Evolutionary conservation across 257 asterid species (phyloP).

Genomic region (Echites panduratus): DNA sequence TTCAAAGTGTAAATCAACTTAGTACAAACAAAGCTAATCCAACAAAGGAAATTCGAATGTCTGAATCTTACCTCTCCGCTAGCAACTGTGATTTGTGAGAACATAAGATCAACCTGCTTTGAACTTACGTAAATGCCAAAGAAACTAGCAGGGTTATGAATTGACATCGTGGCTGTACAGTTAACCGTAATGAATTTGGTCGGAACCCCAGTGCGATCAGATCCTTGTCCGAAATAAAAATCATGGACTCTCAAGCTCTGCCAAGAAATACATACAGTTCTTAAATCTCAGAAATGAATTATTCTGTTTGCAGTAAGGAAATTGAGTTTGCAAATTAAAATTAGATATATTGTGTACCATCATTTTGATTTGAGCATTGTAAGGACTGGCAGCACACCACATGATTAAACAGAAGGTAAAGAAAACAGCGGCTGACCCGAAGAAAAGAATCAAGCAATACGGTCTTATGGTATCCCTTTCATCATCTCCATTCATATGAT

Average conservation of each 20-base stretch:
- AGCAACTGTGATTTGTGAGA: slow-evolving; percentile 47
- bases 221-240: slow-evolving; percentile 46
- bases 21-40: background rate
- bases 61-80: slow-evolving; percentile 48
- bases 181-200: slow-evolving; percentile 49
- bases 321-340: background rate
- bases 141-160: slow-evolving; percentile 55
- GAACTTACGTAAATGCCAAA: slow-evolving; percentile 56
- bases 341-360: slow-evolving; percentile 53
- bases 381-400: slow-evolving; percentile 50
- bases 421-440: slow-evolving; percentile 26
- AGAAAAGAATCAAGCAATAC: slow-evolving; percentile 12
- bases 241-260: slow-evolving; percentile 42
- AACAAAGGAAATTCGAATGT: background rate
- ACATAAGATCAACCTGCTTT: slow-evolving; percentile 39
- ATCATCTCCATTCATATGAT: slow-evolving; percentile 20
- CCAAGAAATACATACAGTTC: background rate
- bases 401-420: slow-evolving; percentile 31
- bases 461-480: slow-evolving; percentile 17
- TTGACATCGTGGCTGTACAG: slow-evolving; percentile 42
- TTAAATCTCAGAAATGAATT: too few species aligned
- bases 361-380: slow-evolving; percentile 33
- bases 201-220: slow-evolving; percentile 68
- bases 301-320: background rate
- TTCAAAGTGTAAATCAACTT: slow-evolving; percentile 2